Percentiles rank a stretch among this genome's conserved stretches.
Conservation (phyloP, 2,329 filamentous ascomycete species). For the Xenoacremonium recifei region DNA sequence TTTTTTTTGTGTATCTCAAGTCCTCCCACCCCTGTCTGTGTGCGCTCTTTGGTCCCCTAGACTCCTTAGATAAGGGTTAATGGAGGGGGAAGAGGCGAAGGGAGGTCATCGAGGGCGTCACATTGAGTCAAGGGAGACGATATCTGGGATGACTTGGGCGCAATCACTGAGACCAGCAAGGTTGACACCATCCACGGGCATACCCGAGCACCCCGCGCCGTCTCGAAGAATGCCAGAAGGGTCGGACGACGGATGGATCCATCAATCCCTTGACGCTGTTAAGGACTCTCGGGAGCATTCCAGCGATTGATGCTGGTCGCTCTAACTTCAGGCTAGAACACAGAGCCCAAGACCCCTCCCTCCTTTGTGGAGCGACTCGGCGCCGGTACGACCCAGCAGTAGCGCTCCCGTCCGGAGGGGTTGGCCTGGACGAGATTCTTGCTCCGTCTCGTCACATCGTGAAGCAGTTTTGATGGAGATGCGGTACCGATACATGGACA, state of each 20-base stretch:
- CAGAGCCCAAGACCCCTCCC: neutral
- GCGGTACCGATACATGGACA: slow-evolving; percentile 28
- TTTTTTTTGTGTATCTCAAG: neutral
- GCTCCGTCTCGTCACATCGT: too few relatives aligned
- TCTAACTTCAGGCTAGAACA: too few relatives aligned
- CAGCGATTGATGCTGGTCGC: neutral
- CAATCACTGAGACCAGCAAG: too few relatives aligned
- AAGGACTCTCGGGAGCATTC: too few relatives aligned
- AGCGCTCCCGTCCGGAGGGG: neutral
- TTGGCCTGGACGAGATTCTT: too few relatives aligned
- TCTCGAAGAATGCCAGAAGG: neutral
- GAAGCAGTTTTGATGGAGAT: neutral
- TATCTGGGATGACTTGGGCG: too few relatives aligned
- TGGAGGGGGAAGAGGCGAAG: too few relatives aligned
- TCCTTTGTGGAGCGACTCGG: neutral
- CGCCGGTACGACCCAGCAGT: neutral
- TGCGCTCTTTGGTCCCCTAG: too few relatives aligned
- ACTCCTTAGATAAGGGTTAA: too few relatives aligned
- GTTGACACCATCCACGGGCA: neutral
- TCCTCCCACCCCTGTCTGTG: slow-evolving; percentile 2
- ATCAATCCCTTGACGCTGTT: too few relatives aligned
- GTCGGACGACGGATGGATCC: neutral
- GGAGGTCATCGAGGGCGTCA: too few relatives aligned
- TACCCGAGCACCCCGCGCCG: neutral
- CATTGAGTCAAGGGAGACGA: neutral